Percentiles rank a stretch among this genome's conserved stretches.
phyloP scores from a whole-genome alignment of 2,329 filamentous ascomycete species.

The Ophiocordyceps camponoti-leonardi region DNA sequence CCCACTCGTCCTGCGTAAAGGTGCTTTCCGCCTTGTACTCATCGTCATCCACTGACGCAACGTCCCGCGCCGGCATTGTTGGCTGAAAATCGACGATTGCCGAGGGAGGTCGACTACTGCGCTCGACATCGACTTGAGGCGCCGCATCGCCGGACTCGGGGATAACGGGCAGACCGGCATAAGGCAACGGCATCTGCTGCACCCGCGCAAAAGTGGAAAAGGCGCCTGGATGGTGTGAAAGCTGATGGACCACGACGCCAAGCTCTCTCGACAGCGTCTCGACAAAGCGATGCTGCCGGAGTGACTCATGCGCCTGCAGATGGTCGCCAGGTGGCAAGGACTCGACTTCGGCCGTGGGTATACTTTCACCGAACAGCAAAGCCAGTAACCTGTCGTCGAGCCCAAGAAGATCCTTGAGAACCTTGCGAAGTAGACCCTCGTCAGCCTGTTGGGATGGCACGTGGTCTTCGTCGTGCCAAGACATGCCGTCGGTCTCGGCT shows the following conservation, averaged over 20 bases:
- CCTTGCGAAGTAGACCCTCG: constrained; percentile 64
- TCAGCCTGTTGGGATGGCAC: constrained; percentile 28
- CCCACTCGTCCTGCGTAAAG: constrained; percentile 72
- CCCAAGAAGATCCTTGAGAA: constrained; percentile 79
- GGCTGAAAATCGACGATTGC: constrained; percentile 25
- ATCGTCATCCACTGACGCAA: constrained; percentile 16
- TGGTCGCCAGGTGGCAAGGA: constrained; percentile 19
- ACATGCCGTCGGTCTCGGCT: constrained; percentile 21
- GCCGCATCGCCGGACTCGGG: constrained; percentile 28
- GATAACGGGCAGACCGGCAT: constrained; percentile 58
- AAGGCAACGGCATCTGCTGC: constrained; percentile 49
- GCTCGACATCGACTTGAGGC: constrained; percentile 1
- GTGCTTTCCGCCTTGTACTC: constrained; percentile 11
- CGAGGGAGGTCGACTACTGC: neutral
- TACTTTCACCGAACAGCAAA: constrained; percentile 67
- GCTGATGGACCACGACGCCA: constrained; percentile 63
- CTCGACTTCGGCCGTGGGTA: constrained; percentile 33
- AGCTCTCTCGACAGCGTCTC: constrained; percentile 78
- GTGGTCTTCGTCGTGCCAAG: constrained; percentile 36
- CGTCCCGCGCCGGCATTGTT: constrained; percentile 19
- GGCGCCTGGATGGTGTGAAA: constrained; percentile 67
- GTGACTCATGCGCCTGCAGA: constrained; percentile 18
- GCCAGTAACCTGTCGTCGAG: constrained; percentile 75
- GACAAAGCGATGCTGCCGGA: constrained; percentile 64
- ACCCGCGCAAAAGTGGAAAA: constrained; percentile 66